phyloP scores from a whole-genome alignment of 495 filamentous ascomycete species.

The Thermochaetoides thermophila region DNA sequence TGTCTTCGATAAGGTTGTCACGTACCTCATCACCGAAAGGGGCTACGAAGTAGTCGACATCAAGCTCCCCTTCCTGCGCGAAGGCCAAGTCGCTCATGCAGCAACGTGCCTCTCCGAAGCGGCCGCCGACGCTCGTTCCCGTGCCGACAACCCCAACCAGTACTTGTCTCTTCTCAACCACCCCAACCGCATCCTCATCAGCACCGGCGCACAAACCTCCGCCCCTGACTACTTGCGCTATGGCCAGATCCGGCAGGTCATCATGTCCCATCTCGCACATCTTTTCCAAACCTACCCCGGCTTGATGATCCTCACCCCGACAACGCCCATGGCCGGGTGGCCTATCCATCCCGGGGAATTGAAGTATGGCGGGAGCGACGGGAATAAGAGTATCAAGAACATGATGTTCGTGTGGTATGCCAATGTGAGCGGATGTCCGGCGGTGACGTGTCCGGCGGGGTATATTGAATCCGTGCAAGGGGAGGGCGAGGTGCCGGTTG shows the following conservation, averaged over 20 bases:
- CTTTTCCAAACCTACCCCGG: constrained; percentile 62
- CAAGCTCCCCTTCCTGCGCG: constrained; percentile 54
- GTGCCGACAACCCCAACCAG: constrained; percentile 9
- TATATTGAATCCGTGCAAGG: constrained; percentile 41
- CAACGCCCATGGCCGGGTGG: constrained; percentile 65
- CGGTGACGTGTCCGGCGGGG: constrained; percentile 64
- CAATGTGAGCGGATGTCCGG: constrained; percentile 69
- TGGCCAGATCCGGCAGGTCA: constrained; percentile 54
- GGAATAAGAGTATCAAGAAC: constrained; percentile 51
- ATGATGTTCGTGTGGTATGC: constrained; percentile 88
- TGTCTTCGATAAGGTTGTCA: constrained; percentile 45
- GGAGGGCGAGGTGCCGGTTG: constrained; percentile 45
- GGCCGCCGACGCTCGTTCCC: constrained; percentile 22
- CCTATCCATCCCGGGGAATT: constrained; percentile 35
- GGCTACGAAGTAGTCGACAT: constrained; percentile 62
- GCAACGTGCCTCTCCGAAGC: constrained; percentile 67
- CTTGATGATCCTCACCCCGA: constrained; percentile 66
- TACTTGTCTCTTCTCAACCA: constrained; percentile 37
- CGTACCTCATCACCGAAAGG: constrained; percentile 39
- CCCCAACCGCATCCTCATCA: constrained; percentile 60
- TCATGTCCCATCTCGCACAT: constrained; percentile 71
- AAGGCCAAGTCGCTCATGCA: constrained; percentile 64
- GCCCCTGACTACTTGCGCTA: constrained; percentile 57
- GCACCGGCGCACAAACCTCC: constrained; percentile 45
- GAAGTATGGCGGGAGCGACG: constrained; percentile 55